Conservation (phyloP, 1,284 basidiomycete species). For the Stygiomarasmius scandens region DNA sequence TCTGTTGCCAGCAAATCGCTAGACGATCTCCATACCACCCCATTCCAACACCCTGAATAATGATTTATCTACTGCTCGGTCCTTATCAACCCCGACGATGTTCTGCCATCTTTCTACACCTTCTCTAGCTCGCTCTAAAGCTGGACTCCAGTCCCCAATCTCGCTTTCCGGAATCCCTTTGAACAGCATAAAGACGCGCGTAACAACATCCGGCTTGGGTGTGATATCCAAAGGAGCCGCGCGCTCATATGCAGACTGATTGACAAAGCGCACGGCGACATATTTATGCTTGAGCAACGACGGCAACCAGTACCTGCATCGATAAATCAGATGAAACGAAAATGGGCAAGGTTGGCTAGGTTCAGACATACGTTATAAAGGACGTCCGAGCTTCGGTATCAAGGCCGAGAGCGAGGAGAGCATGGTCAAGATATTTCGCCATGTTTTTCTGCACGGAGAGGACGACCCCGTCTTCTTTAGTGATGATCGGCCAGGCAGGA, state of each 20-base stretch:
- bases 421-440: constrained; percentile 15
- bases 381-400: constrained; percentile 19
- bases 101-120: constrained; percentile 23
- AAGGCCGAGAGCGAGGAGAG: constrained; percentile 13
- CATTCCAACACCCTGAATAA: constrained; percentile 36
- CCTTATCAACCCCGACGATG: constrained; percentile 27
- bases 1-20: too few species aligned
- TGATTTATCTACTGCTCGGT: constrained; percentile 16
- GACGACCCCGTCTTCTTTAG: constrained; percentile 3
- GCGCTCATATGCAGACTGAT: constrained; percentile 41
- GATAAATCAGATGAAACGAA: neutral
- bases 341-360: neutral
- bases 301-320: constrained; percentile 43
- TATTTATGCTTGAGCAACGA: constrained; percentile 39
- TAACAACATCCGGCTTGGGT: constrained; percentile 44
- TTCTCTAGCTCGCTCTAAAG: neutral
- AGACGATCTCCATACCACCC: constrained; percentile 34
- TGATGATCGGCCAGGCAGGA: constrained; percentile 3
- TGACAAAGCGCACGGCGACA: constrained; percentile 47
- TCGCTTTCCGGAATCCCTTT: constrained; percentile 30
- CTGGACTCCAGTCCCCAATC: neutral
- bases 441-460: constrained; percentile 5
- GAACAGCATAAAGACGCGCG: constrained; percentile 51
- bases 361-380: constrained; percentile 18
- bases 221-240: constrained; percentile 39